A percentile compares a stretch with the other conserved stretches of the same genome.
Evolutionary conservation across 768 basidiomycete species (phyloP).

Genomic region (Mycena rebaudengoi): DNA sequence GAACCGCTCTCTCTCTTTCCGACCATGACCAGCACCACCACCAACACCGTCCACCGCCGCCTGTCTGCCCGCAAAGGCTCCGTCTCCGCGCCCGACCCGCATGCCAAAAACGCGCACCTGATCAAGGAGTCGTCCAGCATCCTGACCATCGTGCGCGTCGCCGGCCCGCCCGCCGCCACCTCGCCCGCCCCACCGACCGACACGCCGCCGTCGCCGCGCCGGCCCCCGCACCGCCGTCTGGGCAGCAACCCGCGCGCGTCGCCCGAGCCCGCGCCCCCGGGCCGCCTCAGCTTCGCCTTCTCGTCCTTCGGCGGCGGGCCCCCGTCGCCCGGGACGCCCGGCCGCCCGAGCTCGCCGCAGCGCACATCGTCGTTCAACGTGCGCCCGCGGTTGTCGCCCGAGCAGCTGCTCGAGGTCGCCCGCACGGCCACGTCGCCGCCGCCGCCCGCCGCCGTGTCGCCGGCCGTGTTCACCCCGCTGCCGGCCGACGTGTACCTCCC

Average conservation of each 20-base stretch:
- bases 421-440: constrained; percentile 66
- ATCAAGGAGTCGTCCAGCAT: constrained; percentile 65
- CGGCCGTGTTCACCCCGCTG: constrained; percentile 76
- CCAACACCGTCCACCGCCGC: constrained; percentile 32
- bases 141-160: constrained; percentile 80
- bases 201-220: constrained; percentile 37
- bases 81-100: constrained; percentile 72
- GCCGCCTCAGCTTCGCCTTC: constrained; percentile 70
- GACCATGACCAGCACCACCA: constrained; percentile 14
- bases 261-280: constrained; percentile 23
- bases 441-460: no score
- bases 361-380: constrained; percentile 43
- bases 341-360: constrained; percentile 58
- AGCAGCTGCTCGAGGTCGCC: constrained; percentile 80
- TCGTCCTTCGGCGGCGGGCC: constrained; percentile 59
- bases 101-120: constrained; percentile 59
- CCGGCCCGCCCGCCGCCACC: constrained; percentile 34
- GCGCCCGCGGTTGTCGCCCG: constrained; percentile 69
- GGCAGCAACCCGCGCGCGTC: constrained; percentile 39
- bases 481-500: constrained; percentile 84
- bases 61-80: constrained; percentile 74
- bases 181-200: constrained; percentile 37
- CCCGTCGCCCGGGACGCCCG: constrained; percentile 42
- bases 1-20: background rate
- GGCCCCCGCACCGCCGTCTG: constrained; percentile 38